A percentile compares a stretch with the other conserved stretches of the same genome.
phyloP scores from a whole-genome alignment of 371 early-diverging fungal genomes.

The Neoconidiobolus thromboides region DNA sequence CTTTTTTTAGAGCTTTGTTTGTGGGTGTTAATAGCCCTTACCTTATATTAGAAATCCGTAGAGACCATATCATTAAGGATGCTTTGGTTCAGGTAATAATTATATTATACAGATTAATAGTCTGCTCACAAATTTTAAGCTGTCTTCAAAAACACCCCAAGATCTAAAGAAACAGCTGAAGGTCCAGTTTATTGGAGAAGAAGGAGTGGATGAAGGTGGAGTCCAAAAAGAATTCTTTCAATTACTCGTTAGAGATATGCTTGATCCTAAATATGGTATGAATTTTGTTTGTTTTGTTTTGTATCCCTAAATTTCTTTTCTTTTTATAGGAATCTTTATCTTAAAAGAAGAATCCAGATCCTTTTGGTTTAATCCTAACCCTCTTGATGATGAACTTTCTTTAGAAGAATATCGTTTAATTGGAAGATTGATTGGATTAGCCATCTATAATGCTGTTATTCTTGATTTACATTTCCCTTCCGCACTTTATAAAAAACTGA shows the following conservation, averaged over 20 bases:
- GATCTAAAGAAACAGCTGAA: constrained; percentile 79
- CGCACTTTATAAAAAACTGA: constrained; percentile 79
- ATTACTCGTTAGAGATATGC: constrained; percentile 70
- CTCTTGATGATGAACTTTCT: constrained; percentile 31
- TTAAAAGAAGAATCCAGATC: constrained; percentile 65
- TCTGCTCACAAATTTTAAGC: constrained; percentile 6
- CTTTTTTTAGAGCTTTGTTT: constrained; percentile 79
- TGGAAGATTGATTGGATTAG: constrained; percentile 73
- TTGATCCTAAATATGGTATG: constrained; percentile 72
- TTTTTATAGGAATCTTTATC: constrained; percentile 45
- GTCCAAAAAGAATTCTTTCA: constrained; percentile 94
- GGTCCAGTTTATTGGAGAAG: constrained; percentile 69
- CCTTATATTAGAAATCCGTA: constrained; percentile 42
- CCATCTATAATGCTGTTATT: constrained; percentile 81
- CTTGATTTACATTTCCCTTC: constrained; percentile 78
- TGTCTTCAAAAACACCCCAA: constrained; percentile 35
- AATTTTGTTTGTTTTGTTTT: not conserved
- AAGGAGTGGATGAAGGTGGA: constrained; percentile 81
- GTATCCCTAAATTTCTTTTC: not conserved
- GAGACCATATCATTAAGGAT: constrained; percentile 71
- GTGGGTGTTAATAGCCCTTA: constrained; percentile 74
- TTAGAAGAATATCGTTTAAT: constrained; percentile 66
- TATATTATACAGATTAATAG: not conserved
- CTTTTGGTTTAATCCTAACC: constrained; percentile 68
- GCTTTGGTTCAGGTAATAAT: constrained; percentile 34